Conservation (phyloP, 371 early-diverging fungal species). For the Lichtheimia hyalospora region DNA sequence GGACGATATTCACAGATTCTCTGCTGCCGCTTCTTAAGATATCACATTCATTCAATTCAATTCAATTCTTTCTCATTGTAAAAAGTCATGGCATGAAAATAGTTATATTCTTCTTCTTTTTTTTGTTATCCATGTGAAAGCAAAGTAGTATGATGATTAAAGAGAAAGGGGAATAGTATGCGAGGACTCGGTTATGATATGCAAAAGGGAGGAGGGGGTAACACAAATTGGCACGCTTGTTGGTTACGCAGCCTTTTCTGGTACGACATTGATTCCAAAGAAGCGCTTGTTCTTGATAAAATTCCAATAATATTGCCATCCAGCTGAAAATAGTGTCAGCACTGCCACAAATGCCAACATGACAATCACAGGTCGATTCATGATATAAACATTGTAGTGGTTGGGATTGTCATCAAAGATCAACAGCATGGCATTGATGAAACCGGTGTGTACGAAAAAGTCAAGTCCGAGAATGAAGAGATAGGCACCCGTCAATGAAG, state of each 20-base stretch:
- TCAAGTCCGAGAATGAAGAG: conserved; percentile 54
- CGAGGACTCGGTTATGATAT: too few relatives aligned
- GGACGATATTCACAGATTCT: conserved; percentile 17
- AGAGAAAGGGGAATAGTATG: not conserved
- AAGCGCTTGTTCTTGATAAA: conserved; percentile 27
- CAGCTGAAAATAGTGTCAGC: conserved; percentile 28
- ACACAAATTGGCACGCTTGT: not conserved
- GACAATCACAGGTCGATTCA: conserved; percentile 34
- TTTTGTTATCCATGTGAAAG: not conserved
- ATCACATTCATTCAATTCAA: not conserved
- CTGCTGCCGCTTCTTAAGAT: conserved; percentile 21
- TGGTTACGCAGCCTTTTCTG: conserved; percentile 3
- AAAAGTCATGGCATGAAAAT: not conserved
- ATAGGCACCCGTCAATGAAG: conserved; percentile 51
- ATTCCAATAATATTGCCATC: conserved; percentile 53
- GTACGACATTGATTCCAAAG: conserved; percentile 39
- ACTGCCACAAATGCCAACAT: conserved; percentile 43
- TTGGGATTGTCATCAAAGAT: conserved; percentile 45
- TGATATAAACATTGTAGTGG: conserved; percentile 38
- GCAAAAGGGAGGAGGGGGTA: too few relatives aligned
- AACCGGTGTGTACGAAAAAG: conserved; percentile 54
- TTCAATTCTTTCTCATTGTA: too few relatives aligned
- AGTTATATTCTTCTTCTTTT: not conserved
- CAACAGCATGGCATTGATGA: conserved; percentile 43
- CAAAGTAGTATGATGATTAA: not conserved